Evolutionary conservation across 176 grass and related monocot genomes (phyloP), one percentile per base, ranked within the genome.

Genomic region (Rhynchospora breviuscula): DNA sequence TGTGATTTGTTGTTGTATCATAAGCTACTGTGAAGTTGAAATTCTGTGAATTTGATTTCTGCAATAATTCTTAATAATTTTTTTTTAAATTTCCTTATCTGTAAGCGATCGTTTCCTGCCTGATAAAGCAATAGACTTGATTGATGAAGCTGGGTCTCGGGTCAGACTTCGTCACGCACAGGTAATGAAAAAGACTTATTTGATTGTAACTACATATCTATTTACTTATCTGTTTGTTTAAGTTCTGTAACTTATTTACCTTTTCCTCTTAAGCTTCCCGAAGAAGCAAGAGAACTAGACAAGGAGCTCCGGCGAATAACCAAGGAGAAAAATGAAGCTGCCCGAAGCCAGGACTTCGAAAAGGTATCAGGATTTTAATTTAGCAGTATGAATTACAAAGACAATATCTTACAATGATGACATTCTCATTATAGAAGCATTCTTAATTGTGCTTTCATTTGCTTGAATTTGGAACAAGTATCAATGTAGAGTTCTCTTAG

Each of bases 51-150:
- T 3, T 26, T 68, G 63, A 70, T 48, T 75, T 86, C 10, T 59
- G 17, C 63, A 65, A 6, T 63, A 57, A 86, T 51, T 64, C 35
- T 53, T 8, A 77, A 49, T 29, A 77, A 29, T 56, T 54, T 12
- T 13, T 31, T 65, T 46, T 85, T 5, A 40, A 40, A 40, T 87
- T 89, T 85, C 14, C 60, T 85, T 79, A 14, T 78, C 19, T 23
- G n/a, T 15, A 59, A 97, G 94, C 29, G 90, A 97, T 15, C 92
- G 94, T 65, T 97, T 97, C 77, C 87, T 97, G 51, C 92, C 92
- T 7, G 94, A 92, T 85, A 97, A 97, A 88, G 90, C 94, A 82
- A 94, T 97, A 86, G 92, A 92, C 78, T 94, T 97, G 92, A 85
- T 94, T 84, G 92, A 97, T 87, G 92, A 94, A 91, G 92, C 90